Evolutionary conservation across 805 yeast species (phyloP).

Genomic region (Cyberlindnera maritima): DNA sequence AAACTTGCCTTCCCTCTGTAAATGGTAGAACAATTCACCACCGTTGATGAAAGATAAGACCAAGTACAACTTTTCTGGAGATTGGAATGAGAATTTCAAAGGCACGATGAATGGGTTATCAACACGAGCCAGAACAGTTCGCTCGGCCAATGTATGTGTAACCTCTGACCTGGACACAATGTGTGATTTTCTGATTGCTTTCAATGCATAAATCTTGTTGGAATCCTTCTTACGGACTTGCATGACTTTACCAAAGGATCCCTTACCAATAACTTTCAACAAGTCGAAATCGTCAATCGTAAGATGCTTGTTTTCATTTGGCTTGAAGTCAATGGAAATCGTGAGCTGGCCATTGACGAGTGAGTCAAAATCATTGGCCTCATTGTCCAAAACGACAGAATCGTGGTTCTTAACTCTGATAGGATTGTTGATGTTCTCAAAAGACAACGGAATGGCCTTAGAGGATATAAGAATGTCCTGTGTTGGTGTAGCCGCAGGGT

Average conservation of each 20-base stretch:
- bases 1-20: constrained; percentile 88
- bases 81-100: constrained; percentile 90
- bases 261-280: constrained; percentile 94
- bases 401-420: constrained; percentile 68
- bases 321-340: constrained; percentile 67
- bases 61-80: constrained; percentile 90
- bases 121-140: constrained; percentile 91
- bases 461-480: constrained; percentile 80
- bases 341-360: constrained; percentile 47
- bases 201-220: constrained; percentile 88
- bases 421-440: constrained; percentile 47
- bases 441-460: constrained; percentile 56
- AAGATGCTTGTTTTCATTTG: constrained; percentile 62
- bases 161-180: constrained; percentile 94
- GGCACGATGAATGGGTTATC: constrained; percentile 96
- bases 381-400: constrained; percentile 40
- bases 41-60: constrained; percentile 94
- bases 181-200: constrained; percentile 90
- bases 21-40: constrained; percentile 92
- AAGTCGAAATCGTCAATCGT: constrained; percentile 90
- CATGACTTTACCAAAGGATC: constrained; percentile 98
- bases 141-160: constrained; percentile 92
- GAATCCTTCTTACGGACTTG: constrained; percentile 97
- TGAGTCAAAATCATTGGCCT: constrained; percentile 20
- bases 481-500: constrained; percentile 11